These are phyloP conservation scores for Exophiala alcalophila DNA, from an alignment of 2,329 filamentous ascomycete genomes.

Conservation along the genomic window DNA sequence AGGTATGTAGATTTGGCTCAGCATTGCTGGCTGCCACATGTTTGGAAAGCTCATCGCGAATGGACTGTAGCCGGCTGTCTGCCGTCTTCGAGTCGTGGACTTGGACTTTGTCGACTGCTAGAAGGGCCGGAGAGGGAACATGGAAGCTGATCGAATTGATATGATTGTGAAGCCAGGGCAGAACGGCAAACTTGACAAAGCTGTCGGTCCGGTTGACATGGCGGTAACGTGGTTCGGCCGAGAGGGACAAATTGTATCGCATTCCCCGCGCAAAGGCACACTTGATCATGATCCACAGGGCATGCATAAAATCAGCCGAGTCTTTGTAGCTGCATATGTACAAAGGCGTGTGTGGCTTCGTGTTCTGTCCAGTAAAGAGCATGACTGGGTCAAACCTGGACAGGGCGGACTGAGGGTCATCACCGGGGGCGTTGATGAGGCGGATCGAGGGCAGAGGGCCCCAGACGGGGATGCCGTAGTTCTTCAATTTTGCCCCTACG, in stretches of 20 bases:
- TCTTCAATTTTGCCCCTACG: slow-evolving; percentile 21
- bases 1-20: slow-evolving; percentile 20
- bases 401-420: not conserved
- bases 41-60: slow-evolving; percentile 10
- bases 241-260: slow-evolving; percentile 19
- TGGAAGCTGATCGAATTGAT: slow-evolving; percentile 20
- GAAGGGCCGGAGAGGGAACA: not conserved
- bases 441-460: slow-evolving; percentile 17
- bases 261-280: slow-evolving; percentile 23
- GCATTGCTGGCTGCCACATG: slow-evolving; percentile 8
- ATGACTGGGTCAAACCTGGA: slow-evolving; percentile 21
- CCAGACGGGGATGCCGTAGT: slow-evolving; percentile 24
- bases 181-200: slow-evolving; percentile 15
- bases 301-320: slow-evolving; percentile 19
- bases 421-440: slow-evolving; percentile 1
- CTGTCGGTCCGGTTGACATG: slow-evolving; percentile 10
- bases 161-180: slow-evolving; percentile 21
- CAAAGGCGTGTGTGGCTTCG: slow-evolving; percentile 16
- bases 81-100: not conserved
- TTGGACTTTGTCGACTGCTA: not conserved
- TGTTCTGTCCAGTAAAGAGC: slow-evolving; percentile 17
- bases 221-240: slow-evolving; percentile 7
- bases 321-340: slow-evolving; percentile 24
- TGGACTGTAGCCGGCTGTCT: slow-evolving; percentile 7
- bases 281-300: slow-evolving; percentile 26